Conservation (phyloP, 78 protist species). For the Blattamonas nauphoetae region DNA sequence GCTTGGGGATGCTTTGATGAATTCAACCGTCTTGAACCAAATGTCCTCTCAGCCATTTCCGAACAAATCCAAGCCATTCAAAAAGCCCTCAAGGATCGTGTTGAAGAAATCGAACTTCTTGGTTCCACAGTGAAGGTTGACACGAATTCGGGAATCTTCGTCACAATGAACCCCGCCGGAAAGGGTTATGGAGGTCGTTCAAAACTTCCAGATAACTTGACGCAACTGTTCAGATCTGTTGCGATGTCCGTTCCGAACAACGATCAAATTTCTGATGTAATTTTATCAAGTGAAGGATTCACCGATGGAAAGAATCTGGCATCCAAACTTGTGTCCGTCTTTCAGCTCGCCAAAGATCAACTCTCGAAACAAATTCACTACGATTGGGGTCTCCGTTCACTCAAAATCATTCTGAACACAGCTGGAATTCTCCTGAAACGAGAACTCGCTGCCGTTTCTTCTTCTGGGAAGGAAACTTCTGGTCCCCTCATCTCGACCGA, state of each 20-base stretch:
- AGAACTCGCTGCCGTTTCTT: neutral
- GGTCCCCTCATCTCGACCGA: neutral
- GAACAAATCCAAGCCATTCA: conserved; percentile 77
- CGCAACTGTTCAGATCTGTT: conserved; percentile 75
- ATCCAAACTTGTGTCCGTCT: conserved; percentile 49
- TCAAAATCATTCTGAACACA: conserved; percentile 56
- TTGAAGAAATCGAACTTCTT: conserved; percentile 26
- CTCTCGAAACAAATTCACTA: conserved; percentile 70
- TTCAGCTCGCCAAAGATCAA: conserved; percentile 50
- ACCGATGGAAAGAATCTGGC: conserved; percentile 44
- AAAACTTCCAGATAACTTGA: conserved; percentile 78
- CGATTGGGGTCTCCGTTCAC: conserved; percentile 83
- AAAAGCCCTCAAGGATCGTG: conserved; percentile 37
- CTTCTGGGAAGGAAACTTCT: neutral
- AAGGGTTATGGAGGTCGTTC: conserved; percentile 78
- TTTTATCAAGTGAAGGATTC: conserved; percentile 67
- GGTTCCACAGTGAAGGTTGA: conserved; percentile 35
- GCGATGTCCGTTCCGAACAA: conserved; percentile 74
- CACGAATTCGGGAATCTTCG: conserved; percentile 63
- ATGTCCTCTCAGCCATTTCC: conserved; percentile 70
- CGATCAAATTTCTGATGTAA: conserved; percentile 65
- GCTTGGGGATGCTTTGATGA: conserved; percentile 81
- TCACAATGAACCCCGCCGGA: conserved; percentile 78
- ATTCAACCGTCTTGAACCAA: conserved; percentile 62
- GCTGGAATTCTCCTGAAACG: conserved; percentile 8